These are phyloP conservation scores for Lecanoromycetidae sp. DNA, from an alignment of 2,329 filamentous ascomycete genomes.

Conservation along the genomic window DNA sequence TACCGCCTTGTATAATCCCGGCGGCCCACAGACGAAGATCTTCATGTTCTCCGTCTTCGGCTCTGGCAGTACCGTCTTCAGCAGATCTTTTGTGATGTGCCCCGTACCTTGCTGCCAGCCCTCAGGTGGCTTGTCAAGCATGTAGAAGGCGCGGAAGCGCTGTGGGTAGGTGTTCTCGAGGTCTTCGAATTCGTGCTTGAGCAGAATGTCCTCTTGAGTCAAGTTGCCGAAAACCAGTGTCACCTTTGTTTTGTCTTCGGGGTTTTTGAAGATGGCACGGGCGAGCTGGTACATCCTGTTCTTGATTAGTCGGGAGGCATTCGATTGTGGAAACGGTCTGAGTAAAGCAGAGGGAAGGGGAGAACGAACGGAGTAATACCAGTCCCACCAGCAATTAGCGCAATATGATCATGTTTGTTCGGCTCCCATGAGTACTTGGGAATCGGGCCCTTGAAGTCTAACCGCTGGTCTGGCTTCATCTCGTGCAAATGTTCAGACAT, in stretches of 20 bases:
- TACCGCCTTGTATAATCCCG: constrained; percentile 84
- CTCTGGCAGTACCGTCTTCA: constrained; percentile 90
- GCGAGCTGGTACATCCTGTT: constrained; percentile 75
- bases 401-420: constrained; percentile 81
- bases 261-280: constrained; percentile 89
- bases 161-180: constrained; percentile 93
- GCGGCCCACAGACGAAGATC: constrained; percentile 90
- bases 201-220: constrained; percentile 75
- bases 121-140: constrained; percentile 72
- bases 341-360: not conserved
- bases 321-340: not conserved
- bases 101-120: constrained; percentile 67
- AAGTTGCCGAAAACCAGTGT: constrained; percentile 91
- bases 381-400: constrained; percentile 72
- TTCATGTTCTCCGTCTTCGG: constrained; percentile 88
- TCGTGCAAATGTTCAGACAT: constrained; percentile 86
- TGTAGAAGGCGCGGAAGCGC: constrained; percentile 90
- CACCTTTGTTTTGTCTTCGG: constrained; percentile 92
- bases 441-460: constrained; percentile 90
- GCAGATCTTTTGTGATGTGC: constrained; percentile 74
- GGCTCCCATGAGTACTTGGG: constrained; percentile 81
- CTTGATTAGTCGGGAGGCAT: no score
- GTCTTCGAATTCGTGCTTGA: constrained; percentile 71
- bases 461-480: constrained; percentile 66
- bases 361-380: constrained; percentile 62